Evolutionary conservation across 176 grass and related monocot genomes (phyloP).

Genomic region (Oryza meridionalis): DNA sequence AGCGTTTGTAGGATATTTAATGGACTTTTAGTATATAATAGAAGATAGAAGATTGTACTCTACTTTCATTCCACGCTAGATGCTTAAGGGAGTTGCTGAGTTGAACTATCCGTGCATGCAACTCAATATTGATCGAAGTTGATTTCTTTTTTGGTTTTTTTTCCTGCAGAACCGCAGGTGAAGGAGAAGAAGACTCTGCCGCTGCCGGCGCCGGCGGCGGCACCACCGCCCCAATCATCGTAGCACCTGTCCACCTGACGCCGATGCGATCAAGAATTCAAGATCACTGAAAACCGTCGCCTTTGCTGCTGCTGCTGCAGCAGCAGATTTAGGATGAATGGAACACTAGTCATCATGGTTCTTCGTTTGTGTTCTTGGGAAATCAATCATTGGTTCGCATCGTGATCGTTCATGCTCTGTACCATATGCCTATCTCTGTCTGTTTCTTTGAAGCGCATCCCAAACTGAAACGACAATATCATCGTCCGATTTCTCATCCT

Average conservation of each 20-base stretch:
- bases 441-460: neutral
- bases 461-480: neutral
- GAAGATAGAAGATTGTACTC: no score
- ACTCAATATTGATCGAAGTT: no score
- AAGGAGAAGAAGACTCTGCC: conserved; percentile 55
- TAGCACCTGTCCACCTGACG: neutral
- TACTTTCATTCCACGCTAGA: no score
- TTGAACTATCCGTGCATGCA: no score
- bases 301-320: neutral
- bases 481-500: neutral
- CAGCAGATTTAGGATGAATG: neutral
- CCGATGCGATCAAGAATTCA: neutral
- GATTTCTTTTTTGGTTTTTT: neutral
- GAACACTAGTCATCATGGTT: neutral
- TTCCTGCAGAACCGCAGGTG: neutral
- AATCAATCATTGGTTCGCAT: neutral
- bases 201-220: neutral
- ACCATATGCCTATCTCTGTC: neutral
- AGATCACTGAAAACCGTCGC: neutral
- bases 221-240: neutral
- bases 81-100: no score
- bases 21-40: no score
- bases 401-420: neutral
- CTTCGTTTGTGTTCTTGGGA: neutral
- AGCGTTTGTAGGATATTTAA: no score